Evolutionary conservation across 345 rosid genomes (phyloP).

Genomic region (Alliaria petiolata): DNA sequence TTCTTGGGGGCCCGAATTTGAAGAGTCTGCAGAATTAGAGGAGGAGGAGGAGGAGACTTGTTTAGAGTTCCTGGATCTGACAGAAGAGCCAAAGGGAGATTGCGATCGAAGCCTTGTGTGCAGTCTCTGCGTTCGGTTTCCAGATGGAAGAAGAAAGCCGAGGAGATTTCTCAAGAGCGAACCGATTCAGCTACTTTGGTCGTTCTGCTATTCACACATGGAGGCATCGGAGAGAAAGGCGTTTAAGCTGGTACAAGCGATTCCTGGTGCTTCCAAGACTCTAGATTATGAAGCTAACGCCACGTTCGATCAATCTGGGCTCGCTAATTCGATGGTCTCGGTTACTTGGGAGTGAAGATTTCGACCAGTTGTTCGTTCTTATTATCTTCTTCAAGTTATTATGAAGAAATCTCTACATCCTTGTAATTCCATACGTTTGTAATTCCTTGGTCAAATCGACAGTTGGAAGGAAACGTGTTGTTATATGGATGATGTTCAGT

Average conservation of each 20-base stretch:
- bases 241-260: constrained; percentile 61
- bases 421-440: neutral
- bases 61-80: constrained; percentile 51
- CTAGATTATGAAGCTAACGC: constrained; percentile 49
- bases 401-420: neutral
- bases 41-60: neutral
- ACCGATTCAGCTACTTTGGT: neutral
- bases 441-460: neutral
- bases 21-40: neutral
- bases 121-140: no score
- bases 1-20: neutral
- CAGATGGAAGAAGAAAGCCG: no score
- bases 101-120: no score
- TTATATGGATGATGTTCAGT: no score
- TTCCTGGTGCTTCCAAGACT: constrained; percentile 69
- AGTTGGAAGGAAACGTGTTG: no score
- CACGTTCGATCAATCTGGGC: constrained; percentile 59
- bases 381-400: no score
- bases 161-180: no score
- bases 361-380: neutral
- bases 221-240: constrained; percentile 27
- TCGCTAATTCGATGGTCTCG: constrained; percentile 65
- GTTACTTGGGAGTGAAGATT: constrained; percentile 71
- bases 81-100: constrained; percentile 43
- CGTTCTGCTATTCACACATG: neutral